Percentiles rank a stretch among this genome's conserved stretches.
Conservation (phyloP, 257 asterid species). For the Nicotiana attenuata region DNA sequence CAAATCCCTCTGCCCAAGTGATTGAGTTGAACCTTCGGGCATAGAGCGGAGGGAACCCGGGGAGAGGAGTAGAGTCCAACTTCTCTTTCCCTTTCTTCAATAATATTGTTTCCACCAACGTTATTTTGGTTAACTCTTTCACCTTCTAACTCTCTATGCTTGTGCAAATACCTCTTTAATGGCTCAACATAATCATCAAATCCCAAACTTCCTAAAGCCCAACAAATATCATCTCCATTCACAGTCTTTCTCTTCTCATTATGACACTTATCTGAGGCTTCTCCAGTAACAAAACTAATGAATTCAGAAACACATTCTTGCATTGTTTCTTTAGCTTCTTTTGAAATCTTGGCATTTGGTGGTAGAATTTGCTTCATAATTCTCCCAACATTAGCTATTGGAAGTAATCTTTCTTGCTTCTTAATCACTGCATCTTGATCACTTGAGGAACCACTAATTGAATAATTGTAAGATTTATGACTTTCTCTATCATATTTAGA, state of each 20-base stretch:
- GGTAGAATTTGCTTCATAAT: constrained; percentile 69
- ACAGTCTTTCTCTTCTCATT: constrained; percentile 62
- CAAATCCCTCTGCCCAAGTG: too few species aligned
- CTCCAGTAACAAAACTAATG: constrained; percentile 62
- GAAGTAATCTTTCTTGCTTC: constrained; percentile 46
- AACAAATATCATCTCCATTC: constrained; percentile 61
- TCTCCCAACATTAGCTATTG: constrained; percentile 68
- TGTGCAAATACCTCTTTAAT: constrained; percentile 47
- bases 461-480: not conserved
- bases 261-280: constrained; percentile 65
- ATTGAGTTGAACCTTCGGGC: too few species aligned
- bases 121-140: constrained; percentile 30
- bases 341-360: constrained; percentile 58
- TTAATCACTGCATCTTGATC: constrained; percentile 8
- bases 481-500: constrained; percentile 1
- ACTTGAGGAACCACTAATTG: constrained; percentile 3
- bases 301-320: constrained; percentile 71
- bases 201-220: constrained; percentile 54
- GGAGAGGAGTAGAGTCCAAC: too few species aligned
- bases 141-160: constrained; percentile 58
- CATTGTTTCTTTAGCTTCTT: constrained; percentile 72
- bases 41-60: too few species aligned
- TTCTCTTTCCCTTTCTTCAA: constrained; percentile 1
- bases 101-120: not conserved
- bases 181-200: constrained; percentile 55